Evolutionary conservation across 257 asterid genomes (phyloP).

Genomic region (Rauvolfia tetraphylla): DNA sequence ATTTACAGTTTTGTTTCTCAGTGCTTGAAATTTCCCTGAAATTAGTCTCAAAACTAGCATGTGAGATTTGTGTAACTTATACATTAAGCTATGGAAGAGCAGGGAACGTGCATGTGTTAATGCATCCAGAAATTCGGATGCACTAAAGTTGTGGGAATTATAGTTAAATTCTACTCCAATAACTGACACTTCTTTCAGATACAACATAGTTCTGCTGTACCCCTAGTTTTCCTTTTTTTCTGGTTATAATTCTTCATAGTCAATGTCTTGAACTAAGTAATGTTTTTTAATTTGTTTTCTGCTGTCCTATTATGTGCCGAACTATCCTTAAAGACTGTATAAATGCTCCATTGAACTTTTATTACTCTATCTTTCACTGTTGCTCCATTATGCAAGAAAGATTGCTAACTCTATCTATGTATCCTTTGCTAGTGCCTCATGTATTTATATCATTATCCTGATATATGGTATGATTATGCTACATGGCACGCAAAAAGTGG

Average conservation of each 20-base stretch:
- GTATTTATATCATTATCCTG: constrained; percentile 96
- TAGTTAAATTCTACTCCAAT: neutral
- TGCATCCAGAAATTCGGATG: neutral
- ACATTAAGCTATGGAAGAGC: neutral
- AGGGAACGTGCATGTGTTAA: neutral
- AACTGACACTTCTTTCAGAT: neutral
- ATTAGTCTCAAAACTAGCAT: neutral
- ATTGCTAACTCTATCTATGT: constrained; percentile 28
- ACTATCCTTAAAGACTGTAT: neutral
- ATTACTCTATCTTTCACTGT: neutral
- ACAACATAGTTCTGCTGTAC: neutral
- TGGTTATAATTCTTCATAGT: neutral
- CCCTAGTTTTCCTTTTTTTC: neutral
- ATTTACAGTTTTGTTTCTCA: neutral
- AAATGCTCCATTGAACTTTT: neutral
- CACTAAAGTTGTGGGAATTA: too few species aligned
- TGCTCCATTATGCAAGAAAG: neutral
- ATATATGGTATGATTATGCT: constrained; percentile 96
- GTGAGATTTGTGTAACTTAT: neutral
- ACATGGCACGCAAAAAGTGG: constrained; percentile 91
- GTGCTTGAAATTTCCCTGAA: neutral
- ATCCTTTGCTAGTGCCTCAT: constrained; percentile 71
- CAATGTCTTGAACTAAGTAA: neutral
- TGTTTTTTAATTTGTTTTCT: neutral
- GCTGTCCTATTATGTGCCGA: neutral